Percentiles rank a stretch among this genome's conserved stretches.
These are phyloP conservation scores for Fusarium lateritium DNA, from an alignment of 2,329 filamentous ascomycete species.

Conservation along the genomic window DNA sequence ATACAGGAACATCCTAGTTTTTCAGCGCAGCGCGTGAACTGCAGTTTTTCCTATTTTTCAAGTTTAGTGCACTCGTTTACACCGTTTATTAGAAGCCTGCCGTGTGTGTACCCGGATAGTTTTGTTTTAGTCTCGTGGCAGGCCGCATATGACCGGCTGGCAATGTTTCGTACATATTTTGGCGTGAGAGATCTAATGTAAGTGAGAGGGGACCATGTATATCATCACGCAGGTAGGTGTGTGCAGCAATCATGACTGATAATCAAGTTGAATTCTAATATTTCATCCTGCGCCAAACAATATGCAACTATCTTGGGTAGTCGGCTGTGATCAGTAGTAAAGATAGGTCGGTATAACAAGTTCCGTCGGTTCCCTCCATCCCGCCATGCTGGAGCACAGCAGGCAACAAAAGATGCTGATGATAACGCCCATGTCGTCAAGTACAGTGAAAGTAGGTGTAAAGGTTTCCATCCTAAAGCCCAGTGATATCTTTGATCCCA, in stretches of 20 bases:
- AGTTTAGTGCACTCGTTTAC: background rate
- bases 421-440: conserved; percentile 42
- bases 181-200: background rate
- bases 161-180: conserved; percentile 11
- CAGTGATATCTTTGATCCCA: conserved; percentile 42
- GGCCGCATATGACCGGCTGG: conserved; percentile 5
- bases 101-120: conserved; percentile 1
- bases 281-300: conserved; percentile 47
- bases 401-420: conserved; percentile 7
- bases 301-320: conserved; percentile 40
- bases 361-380: conserved; percentile 12
- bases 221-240: background rate
- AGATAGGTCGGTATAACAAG: conserved; percentile 15
- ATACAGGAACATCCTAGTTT: background rate
- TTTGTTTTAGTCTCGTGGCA: conserved; percentile 6
- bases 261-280: conserved; percentile 30
- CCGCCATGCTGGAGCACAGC: conserved; percentile 24
- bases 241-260: background rate
- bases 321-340: conserved; percentile 30
- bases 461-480: conserved; percentile 19
- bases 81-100: background rate
- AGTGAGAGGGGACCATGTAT: background rate
- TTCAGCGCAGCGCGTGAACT: conserved; percentile 9
- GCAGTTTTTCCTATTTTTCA: background rate
- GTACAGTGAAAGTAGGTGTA: conserved; percentile 23